A percentile compares a stretch with the other conserved stretches of the same genome.
These are phyloP conservation scores for Phlebopus sp. DNA, from an alignment of 1,284 basidiomycete species.

Conservation along the genomic window DNA sequence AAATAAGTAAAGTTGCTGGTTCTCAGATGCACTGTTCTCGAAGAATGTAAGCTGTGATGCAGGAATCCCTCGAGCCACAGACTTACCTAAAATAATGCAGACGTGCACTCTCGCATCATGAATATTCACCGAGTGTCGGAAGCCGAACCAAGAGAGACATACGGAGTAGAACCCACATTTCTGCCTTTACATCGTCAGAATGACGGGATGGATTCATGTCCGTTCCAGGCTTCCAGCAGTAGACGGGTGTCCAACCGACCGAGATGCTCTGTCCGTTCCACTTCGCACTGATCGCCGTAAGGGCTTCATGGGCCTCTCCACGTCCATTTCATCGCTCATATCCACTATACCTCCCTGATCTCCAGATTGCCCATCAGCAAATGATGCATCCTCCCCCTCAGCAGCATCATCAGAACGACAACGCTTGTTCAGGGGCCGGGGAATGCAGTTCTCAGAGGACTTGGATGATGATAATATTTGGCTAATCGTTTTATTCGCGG, in stretches of 20 bases:
- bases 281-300: constrained; percentile 33
- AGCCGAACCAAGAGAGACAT: constrained; percentile 15
- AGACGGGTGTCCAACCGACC: constrained; percentile 23
- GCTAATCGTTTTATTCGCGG: constrained; percentile 32
- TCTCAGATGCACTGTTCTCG: constrained; percentile 18
- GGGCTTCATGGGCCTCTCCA: constrained; percentile 37
- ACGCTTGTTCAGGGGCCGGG: constrained; percentile 34
- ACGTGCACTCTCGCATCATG: constrained; percentile 9
- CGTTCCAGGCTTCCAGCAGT: constrained; percentile 28
- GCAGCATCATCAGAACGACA: constrained; percentile 27
- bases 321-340: constrained; percentile 28
- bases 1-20: constrained; percentile 15
- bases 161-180: constrained; percentile 21
- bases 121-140: constrained; percentile 25
- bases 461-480: constrained; percentile 31
- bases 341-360: constrained; percentile 25
- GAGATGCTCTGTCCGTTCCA: constrained; percentile 26
- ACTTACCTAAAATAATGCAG: constrained; percentile 30
- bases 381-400: constrained; percentile 19
- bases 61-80: constrained; percentile 4
- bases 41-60: constrained; percentile 16
- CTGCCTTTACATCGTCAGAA: constrained; percentile 14
- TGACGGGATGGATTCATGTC: constrained; percentile 33
- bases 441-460: constrained; percentile 21
- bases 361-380: constrained; percentile 17